Evolutionary conservation across 2,329 filamentous ascomycete species (phyloP), one percentile per base, ranked within the genome.

Genomic region (Alternaria conjuncta): DNA sequence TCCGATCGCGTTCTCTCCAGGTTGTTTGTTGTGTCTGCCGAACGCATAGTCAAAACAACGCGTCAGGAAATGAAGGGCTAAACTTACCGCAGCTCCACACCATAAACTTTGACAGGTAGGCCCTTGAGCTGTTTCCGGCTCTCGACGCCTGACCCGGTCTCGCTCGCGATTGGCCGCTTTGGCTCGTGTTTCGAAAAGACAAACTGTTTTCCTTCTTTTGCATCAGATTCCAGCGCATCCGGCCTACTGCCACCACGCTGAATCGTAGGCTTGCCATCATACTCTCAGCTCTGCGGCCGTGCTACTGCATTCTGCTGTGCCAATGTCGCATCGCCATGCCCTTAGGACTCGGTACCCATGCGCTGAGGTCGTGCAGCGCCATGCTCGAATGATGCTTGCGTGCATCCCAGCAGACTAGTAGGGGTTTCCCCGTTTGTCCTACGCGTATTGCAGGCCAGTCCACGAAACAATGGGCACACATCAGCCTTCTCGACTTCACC

Each of bases 31-130:
- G 60, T 74, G 71, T 68, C 61, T 65, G 28, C 56, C 67, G 55
- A 61, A 50, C 60, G 62, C 68, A 69, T 64, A 65, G 66, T 59
- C 64, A 67, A 76, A 79, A 80, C 76, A 78, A 79, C 75, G 76
- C 77, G 76, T 73, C 61, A 69, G 67, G 74, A 79, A 77, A 79
- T 78, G 75, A 76, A 74, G 67, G 68, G 65, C 69, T 68, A 69
- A 60, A 55, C 61, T 62, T 64, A 65, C 61, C 63, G 68, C 72
- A 63, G 70, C 65, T 70, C 67, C 65, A 70, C 68, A 58, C 68
- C 49, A 66, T 58, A 71, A 64, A 68, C 60, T 63, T 66, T 72
- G 71, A 70, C 76, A 73, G 73, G 69, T 65, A 64, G 67, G 66
- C 75, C 74, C 60, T 71, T 70, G 62, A 65, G 61, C 65, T 55